A percentile compares a stretch with the other conserved stretches of the same genome.
These are phyloP conservation scores for Cenchrus fungigraminus DNA, from an alignment of 176 grass and related monocot species.

Conservation along the genomic window DNA sequence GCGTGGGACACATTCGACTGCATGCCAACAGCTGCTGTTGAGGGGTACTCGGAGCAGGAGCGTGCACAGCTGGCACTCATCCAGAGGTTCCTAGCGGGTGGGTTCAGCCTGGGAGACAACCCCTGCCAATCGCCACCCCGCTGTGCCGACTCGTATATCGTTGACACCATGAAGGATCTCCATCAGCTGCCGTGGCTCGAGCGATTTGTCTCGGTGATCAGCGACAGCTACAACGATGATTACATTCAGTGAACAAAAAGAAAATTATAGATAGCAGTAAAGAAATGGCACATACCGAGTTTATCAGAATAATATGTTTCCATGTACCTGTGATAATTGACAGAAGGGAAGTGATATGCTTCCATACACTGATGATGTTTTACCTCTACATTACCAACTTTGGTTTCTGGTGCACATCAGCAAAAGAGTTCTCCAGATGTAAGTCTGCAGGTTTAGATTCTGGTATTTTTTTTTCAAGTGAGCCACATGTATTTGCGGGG, in stretches of 20 bases:
- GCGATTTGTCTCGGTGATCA: slow-evolving; percentile 98
- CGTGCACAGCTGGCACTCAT: slow-evolving; percentile 85
- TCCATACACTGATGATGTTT: slow-evolving; percentile 24
- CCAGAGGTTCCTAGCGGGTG: slow-evolving; percentile 85
- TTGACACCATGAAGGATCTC: slow-evolving; percentile 95
- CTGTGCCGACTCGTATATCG: slow-evolving; percentile 71
- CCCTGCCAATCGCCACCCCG: slow-evolving; percentile 71
- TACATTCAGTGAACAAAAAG: slow-evolving; percentile 79
- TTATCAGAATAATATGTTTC: slow-evolving; percentile 42
- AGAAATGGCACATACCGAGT: slow-evolving; percentile 51
- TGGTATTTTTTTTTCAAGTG: too few relatives aligned
- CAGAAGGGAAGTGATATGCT: slow-evolving; percentile 30
- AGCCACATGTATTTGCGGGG: too few relatives aligned
- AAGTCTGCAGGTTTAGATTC: not conserved
- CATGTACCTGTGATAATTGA: slow-evolving; percentile 36
- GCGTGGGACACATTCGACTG: slow-evolving; percentile 90
- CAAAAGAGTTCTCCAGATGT: not conserved
- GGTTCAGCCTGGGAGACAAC: slow-evolving; percentile 81
- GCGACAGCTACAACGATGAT: slow-evolving; percentile 93
- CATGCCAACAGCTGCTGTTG: slow-evolving; percentile 55
- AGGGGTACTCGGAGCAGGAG: slow-evolving; percentile 97
- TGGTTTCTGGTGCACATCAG: slow-evolving; percentile 11
- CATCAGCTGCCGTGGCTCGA: slow-evolving; percentile 99
- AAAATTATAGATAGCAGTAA: slow-evolving; percentile 55
- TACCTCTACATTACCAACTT: not conserved